Evolutionary conservation across 2,329 filamentous ascomycete species (phyloP), one percentile per base, ranked within the genome.

Genomic region (Aspergillus nomiae): DNA sequence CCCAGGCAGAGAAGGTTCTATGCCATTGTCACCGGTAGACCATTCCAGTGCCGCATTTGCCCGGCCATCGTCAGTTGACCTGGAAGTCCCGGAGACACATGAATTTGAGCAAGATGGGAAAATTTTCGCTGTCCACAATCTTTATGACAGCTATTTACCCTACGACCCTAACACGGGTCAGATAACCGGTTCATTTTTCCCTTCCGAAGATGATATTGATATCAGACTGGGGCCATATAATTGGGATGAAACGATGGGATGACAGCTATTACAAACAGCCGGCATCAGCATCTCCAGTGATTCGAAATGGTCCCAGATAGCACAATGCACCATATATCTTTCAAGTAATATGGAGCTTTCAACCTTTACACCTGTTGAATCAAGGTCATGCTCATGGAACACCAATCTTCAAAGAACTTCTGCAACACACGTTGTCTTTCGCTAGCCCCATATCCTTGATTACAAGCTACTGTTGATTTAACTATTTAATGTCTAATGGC

Each of bases 161-260:
- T 77, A 74, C 36, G 76, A 78, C 58, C 71, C 76, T 24, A 67
- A 62, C 50, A 77, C 74, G 1, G 76, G 76, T 24, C 75, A 77
- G 54, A 72, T 78, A 0, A 77, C 74, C 0, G 74, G 74, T n/a
- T 77, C 75, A 6, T 76, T 78, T 59, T 78, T 78, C 63, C 75
- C 75, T n/a, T 56, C 65, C 8, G 69, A 66, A 26, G 56, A 65
- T 6, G 73, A 70, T 30, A 48, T 77, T 30, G 75, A 77, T 43
- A 60, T 76, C 51, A 74, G 77, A 28, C 62, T 77, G 61, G 71
- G 69, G 36, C 36, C 51, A 36, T 55, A 55, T 19, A 28, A 38
- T 19, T 55, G 51, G 51, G 51, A 55, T 38, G 51, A 55, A 55
- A 19, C n/a, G 21, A 21, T 55, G 16, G 51, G 16, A 41, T 54